phyloP scores from a whole-genome alignment of 805 yeast genomes.

The Lachancea thermotolerans region DNA sequence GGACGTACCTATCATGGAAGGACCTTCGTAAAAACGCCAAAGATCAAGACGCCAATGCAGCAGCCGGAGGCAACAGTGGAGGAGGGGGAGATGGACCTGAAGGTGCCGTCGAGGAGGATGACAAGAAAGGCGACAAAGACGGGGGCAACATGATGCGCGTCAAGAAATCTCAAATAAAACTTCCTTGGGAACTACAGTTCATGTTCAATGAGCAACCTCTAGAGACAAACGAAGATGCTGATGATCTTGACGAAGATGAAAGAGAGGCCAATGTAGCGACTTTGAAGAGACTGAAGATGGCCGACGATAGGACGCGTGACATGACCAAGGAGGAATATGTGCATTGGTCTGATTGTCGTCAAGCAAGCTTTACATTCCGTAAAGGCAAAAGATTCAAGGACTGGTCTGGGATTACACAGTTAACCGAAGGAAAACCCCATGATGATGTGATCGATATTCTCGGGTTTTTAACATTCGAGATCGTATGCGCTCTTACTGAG shows the following conservation, averaged over 20 bases:
- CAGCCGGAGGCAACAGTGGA: slow-evolving; percentile 47
- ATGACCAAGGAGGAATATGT: slow-evolving; percentile 98
- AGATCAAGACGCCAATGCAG: slow-evolving; percentile 58
- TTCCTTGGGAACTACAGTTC: slow-evolving; percentile 94
- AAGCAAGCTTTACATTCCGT: slow-evolving; percentile 91
- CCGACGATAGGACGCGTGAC: slow-evolving; percentile 85
- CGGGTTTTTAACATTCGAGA: slow-evolving; percentile 93
- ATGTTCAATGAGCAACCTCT: slow-evolving; percentile 90
- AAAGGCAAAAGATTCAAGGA: slow-evolving; percentile 92
- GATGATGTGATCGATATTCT: slow-evolving; percentile 95
- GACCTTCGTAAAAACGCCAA: slow-evolving; percentile 83
- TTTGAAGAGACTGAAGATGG: slow-evolving; percentile 79
- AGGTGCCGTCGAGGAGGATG: slow-evolving; percentile 31
- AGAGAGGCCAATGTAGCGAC: slow-evolving; percentile 84
- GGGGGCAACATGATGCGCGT: slow-evolving; percentile 43
- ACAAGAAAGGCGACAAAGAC: slow-evolving; percentile 37
- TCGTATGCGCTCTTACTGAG: slow-evolving; percentile 91
- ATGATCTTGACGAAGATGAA: slow-evolving; percentile 78
- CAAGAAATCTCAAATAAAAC: slow-evolving; percentile 69
- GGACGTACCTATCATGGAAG: slow-evolving; percentile 94
- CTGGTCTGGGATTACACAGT: slow-evolving; percentile 83
- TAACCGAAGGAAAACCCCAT: slow-evolving; percentile 85
- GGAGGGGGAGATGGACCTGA: slow-evolving; percentile 37
- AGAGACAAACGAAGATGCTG: slow-evolving; percentile 59
- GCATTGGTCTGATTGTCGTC: slow-evolving; percentile 98